Evolutionary conservation across 1,284 basidiomycete species (phyloP).

Genomic region (Phellinidium pouzarii): DNA sequence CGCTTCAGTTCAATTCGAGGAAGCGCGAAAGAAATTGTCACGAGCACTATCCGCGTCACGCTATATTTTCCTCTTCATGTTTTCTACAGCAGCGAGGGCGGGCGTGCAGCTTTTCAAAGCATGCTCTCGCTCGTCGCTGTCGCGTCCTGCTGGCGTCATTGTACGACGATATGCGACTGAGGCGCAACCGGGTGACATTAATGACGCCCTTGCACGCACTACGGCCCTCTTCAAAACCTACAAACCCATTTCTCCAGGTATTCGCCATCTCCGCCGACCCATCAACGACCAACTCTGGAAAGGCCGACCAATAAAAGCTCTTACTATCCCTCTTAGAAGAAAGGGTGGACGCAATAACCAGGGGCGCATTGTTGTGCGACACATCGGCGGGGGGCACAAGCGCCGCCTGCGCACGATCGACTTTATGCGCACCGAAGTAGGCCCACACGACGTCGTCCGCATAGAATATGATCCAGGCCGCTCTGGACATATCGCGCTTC

Average conservation of each 20-base stretch:
- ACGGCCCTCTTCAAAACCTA: conserved; percentile 77
- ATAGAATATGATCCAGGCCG: conserved; percentile 97
- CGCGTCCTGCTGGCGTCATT: background rate
- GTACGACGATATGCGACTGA: conserved; percentile 31
- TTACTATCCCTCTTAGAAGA: conserved; percentile 80
- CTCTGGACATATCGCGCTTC: conserved; percentile 88
- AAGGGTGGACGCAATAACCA: conserved; percentile 83
- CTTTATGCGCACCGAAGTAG: conserved; percentile 72
- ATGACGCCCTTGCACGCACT: conserved; percentile 34
- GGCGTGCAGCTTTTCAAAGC: conserved; percentile 13
- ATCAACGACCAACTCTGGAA: conserved; percentile 78
- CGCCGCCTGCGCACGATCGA: conserved; percentile 85
- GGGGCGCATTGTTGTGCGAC: conserved; percentile 86
- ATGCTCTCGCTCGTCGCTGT: conserved; percentile 5
- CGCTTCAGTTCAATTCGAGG: background rate
- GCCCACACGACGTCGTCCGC: conserved; percentile 83
- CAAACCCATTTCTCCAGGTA: conserved; percentile 81
- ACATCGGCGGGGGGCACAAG: conserved; percentile 87
- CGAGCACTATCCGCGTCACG: background rate
- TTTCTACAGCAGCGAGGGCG: conserved; percentile 18
- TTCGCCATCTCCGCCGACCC: conserved; percentile 83
- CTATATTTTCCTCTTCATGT: conserved; percentile 15
- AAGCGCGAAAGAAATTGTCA: background rate
- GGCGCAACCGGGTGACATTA: conserved; percentile 28
- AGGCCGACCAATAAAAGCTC: conserved; percentile 75